phyloP scores from a whole-genome alignment of 345 rosid species.

The Microcos paniculata region DNA sequence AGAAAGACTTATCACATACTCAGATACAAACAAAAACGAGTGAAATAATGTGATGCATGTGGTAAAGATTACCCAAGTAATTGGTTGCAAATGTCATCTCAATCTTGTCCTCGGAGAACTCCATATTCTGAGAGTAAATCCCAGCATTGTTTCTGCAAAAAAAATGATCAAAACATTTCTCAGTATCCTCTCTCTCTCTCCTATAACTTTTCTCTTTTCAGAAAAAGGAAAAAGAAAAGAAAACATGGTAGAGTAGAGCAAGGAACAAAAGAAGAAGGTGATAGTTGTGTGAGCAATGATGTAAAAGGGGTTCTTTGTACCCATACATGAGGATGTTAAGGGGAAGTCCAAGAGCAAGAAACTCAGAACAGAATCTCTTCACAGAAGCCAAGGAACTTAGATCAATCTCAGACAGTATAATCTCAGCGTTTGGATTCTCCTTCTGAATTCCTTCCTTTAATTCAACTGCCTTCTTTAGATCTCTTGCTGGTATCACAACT shows the following conservation, averaged over 20 bases:
- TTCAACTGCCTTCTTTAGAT: constrained; percentile 63
- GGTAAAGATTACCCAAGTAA: constrained; percentile 56
- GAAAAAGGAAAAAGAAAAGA: background rate
- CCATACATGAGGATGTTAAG: constrained; percentile 85
- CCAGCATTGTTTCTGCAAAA: constrained; percentile 91
- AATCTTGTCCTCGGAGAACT: constrained; percentile 91
- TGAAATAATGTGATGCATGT: background rate
- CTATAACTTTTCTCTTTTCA: background rate
- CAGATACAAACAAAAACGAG: background rate
- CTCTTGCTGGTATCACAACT: constrained; percentile 81
- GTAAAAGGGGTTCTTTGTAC: constrained; percentile 19
- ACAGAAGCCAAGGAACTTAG: constrained; percentile 81
- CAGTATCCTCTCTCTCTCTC: background rate
- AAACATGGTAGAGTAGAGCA: background rate
- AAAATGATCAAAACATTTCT: background rate
- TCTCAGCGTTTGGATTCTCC: constrained; percentile 64
- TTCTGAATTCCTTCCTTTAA: constrained; percentile 52
- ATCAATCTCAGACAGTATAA: constrained; percentile 64
- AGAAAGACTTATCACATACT: background rate
- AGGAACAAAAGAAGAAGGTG: background rate
- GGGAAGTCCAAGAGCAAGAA: constrained; percentile 66
- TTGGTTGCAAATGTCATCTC: constrained; percentile 96
- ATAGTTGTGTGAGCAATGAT: background rate
- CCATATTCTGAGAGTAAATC: constrained; percentile 69
- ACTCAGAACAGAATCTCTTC: constrained; percentile 59